phyloP scores from a whole-genome alignment of 495 filamentous ascomycete species.

The Neurospora sp. region DNA sequence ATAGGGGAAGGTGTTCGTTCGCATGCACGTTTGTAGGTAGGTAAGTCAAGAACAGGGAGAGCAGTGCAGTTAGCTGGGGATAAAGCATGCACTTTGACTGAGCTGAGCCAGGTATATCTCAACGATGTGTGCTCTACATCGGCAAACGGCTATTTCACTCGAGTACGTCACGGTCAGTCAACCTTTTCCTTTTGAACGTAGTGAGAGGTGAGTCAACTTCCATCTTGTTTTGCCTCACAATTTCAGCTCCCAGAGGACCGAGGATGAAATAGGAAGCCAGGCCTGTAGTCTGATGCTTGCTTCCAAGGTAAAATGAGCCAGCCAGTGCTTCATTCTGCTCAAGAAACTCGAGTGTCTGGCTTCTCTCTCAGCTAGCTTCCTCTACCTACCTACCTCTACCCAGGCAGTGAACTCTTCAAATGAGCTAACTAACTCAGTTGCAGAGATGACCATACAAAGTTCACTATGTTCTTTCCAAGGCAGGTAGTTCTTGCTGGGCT shows the following conservation, averaged over 20 bases:
- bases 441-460: not conserved
- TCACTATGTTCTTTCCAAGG: not conserved
- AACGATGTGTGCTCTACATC: not conserved
- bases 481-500: not conserved
- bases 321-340: not conserved
- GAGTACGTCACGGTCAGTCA: not conserved
- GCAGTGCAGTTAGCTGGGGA: not conserved
- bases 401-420: not conserved
- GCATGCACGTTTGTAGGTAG: no score
- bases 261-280: not conserved
- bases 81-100: not conserved
- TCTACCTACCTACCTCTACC: not conserved
- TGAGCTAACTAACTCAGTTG: not conserved
- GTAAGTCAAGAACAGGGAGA: not conserved
- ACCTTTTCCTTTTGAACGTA: not conserved
- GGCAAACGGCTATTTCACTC: not conserved
- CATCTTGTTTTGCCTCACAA: not conserved
- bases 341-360: not conserved
- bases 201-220: not conserved
- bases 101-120: not conserved
- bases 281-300: no score
- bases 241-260: not conserved
- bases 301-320: not conserved
- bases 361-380: not conserved
- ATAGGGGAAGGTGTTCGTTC: not conserved